Conservation (phyloP, 78 protist genomes). For the Dictyostelium firmibasis region DNA sequence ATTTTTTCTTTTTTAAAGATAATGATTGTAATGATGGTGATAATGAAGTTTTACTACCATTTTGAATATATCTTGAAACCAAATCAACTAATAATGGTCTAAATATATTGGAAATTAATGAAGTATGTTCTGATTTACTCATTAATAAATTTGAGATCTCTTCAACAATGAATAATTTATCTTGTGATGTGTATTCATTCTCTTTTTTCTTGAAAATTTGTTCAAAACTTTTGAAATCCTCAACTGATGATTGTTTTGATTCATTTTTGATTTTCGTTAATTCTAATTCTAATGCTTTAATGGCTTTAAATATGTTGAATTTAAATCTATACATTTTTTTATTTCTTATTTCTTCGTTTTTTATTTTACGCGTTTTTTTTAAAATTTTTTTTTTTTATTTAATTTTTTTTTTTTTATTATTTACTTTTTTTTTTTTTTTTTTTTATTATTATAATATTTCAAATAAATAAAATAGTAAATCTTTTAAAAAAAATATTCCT, state of each 20-base stretch:
- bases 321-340: constrained; percentile 26
- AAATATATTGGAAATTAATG: constrained; percentile 9
- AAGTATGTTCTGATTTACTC: constrained; percentile 10
- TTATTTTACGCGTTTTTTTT: background rate
- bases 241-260: background rate
- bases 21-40: background rate
- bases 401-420: background rate
- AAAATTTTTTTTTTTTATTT: background rate
- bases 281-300: constrained; percentile 17
- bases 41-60: background rate
- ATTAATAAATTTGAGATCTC: constrained; percentile 42
- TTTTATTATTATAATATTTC: background rate
- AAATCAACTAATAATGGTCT: constrained; percentile 56
- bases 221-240: constrained; percentile 3
- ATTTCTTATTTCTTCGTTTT: background rate
- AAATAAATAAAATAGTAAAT: background rate
- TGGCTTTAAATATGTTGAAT: constrained; percentile 38
- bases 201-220: constrained; percentile 14
- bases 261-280: background rate
- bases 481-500: no score
- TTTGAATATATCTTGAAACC: constrained; percentile 37
- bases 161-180: constrained; percentile 6
- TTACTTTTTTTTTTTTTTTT: background rate
- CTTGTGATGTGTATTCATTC: constrained; percentile 17
- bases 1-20: background rate